phyloP scores from a whole-genome alignment of 1,139 yeast genomes.

The Zygosaccharomyces sapae region DNA sequence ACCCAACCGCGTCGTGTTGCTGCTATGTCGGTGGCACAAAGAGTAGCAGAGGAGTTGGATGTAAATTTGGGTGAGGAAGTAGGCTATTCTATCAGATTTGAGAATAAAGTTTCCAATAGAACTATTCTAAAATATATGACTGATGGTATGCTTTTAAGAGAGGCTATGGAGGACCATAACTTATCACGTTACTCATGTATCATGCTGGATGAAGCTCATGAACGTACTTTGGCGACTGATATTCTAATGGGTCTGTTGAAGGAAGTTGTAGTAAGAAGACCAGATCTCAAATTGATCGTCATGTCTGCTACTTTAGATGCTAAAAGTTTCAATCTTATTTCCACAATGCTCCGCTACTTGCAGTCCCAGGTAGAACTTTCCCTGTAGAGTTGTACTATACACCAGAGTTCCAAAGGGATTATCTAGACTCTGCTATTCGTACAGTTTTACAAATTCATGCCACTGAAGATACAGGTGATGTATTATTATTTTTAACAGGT shows the following conservation, averaged over 20 bases:
- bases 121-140: slow-evolving; percentile 95
- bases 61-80: slow-evolving; percentile 87
- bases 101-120: slow-evolving; percentile 73
- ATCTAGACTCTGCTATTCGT: slow-evolving; percentile 88
- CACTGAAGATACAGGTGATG: slow-evolving; percentile 91
- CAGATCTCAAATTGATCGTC: slow-evolving; percentile 84
- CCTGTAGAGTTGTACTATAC: slow-evolving; percentile 97
- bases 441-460: slow-evolving; percentile 96
- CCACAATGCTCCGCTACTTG: slow-evolving; percentile 85
- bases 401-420: slow-evolving; percentile 93
- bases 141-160: slow-evolving; percentile 96
- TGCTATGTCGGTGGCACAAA: slow-evolving; percentile 93
- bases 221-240: slow-evolving; percentile 94
- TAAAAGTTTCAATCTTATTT: slow-evolving; percentile 90
- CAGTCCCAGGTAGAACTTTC: slow-evolving; percentile 97
- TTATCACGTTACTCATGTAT: slow-evolving; percentile 79
- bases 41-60: slow-evolving; percentile 97
- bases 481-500: slow-evolving; percentile 85
- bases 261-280: slow-evolving; percentile 72
- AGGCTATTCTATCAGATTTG: slow-evolving; percentile 91
- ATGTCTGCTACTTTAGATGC: slow-evolving; percentile 99
- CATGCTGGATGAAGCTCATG: slow-evolving; percentile 97
- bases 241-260: slow-evolving; percentile 92
- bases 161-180: slow-evolving; percentile 95
- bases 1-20: slow-evolving; percentile 98